phyloP scores from a whole-genome alignment of 352 stramenopile genomes.

The Globisporangium viniferum region DNA sequence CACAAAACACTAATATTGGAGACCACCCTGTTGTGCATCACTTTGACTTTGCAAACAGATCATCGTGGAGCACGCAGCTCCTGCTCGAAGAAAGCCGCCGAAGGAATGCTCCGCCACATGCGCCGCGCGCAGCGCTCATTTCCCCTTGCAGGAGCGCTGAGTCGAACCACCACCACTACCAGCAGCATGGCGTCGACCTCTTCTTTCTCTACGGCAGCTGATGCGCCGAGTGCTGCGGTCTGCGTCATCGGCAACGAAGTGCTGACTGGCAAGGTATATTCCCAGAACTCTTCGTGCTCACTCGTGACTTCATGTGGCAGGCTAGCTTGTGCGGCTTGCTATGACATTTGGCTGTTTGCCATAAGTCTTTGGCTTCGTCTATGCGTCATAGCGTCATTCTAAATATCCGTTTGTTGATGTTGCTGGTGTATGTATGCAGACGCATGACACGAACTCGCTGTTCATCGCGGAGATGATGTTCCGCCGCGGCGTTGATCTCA shows the following conservation, averaged over 20 bases:
- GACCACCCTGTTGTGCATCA: background rate
- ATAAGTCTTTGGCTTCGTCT: background rate
- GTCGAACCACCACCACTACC: background rate
- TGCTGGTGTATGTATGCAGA: slow-evolving; percentile 29
- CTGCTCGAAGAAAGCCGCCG: slow-evolving; percentile 3
- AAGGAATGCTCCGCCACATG: slow-evolving; percentile 16
- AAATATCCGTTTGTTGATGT: background rate
- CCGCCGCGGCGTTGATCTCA: slow-evolving; percentile 69
- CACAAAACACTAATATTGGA: background rate
- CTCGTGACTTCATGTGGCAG: background rate
- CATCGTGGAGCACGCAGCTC: background rate
- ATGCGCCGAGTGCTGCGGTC: slow-evolving; percentile 53
- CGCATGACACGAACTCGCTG: slow-evolving; percentile 83
- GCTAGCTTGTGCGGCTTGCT: background rate
- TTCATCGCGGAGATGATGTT: slow-evolving; percentile 84
- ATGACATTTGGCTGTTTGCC: background rate
- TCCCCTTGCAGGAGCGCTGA: background rate
- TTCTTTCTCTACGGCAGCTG: slow-evolving; percentile 2
- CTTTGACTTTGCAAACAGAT: background rate
- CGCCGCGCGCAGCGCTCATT: slow-evolving; percentile 11
- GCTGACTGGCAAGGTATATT: slow-evolving; percentile 69
- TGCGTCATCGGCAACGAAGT: slow-evolving; percentile 87
- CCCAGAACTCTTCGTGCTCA: background rate
- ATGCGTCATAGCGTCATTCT: slow-evolving; percentile 2
- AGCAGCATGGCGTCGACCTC: background rate